phyloP scores from a whole-genome alignment of 331 rosid species.

The Quercus tomentella region DNA sequence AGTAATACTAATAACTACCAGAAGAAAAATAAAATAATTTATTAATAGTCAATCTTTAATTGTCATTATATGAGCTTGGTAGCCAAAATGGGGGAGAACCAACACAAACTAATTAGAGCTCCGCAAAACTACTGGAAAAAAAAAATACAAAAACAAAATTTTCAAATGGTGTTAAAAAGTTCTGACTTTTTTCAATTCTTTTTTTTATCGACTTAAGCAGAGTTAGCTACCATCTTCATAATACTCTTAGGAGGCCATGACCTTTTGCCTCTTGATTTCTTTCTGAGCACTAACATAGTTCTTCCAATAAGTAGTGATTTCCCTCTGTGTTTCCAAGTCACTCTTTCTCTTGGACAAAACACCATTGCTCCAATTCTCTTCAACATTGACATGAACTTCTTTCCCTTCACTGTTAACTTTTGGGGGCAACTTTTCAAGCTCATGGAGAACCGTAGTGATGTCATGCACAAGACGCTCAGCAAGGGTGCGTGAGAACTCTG shows the following conservation, averaged over 20 bases:
- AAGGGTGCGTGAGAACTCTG: conserved; percentile 58
- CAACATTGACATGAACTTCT: background rate
- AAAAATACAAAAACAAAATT: too few species aligned
- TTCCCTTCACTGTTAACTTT: conserved; percentile 2
- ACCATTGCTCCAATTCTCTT: background rate
- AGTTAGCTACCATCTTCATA: too few species aligned
- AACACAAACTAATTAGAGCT: too few species aligned
- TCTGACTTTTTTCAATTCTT: too few species aligned
- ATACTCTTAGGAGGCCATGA: background rate
- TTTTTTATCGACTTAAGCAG: too few species aligned
- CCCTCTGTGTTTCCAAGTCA: conserved; percentile 42
- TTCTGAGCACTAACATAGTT: conserved; percentile 42
- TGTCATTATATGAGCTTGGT: too few species aligned
- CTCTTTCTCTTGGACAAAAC: conserved; percentile 24
- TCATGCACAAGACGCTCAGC: conserved; percentile 62
- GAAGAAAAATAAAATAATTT: too few species aligned
- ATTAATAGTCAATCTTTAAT: too few species aligned
- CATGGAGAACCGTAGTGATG: conserved; percentile 47
- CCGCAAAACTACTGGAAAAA: too few species aligned
- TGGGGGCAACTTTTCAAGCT: conserved; percentile 52
- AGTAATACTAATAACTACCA: too few species aligned
- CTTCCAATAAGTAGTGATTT: conserved; percentile 48
- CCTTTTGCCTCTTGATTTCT: background rate
- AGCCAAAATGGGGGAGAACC: too few species aligned
- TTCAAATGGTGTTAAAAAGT: too few species aligned